phyloP scores from a whole-genome alignment of 805 yeast genomes.

The Debaryomyces tyrocola region DNA sequence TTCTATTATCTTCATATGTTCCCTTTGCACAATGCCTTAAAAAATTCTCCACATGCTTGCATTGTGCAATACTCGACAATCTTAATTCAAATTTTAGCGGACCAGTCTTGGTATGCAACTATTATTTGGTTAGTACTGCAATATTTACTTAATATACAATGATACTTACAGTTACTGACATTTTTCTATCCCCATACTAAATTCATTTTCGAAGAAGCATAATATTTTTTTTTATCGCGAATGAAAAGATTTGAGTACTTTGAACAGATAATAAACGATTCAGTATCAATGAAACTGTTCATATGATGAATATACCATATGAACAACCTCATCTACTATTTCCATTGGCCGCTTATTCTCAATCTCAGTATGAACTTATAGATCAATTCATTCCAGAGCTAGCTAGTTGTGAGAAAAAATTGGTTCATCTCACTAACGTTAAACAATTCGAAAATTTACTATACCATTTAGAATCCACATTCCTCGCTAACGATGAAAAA shows the following conservation, averaged over 20 bases:
- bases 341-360: not conserved
- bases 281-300: too few relatives aligned
- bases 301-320: not conserved
- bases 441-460: conserved; percentile 29
- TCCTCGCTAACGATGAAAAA: conserved; percentile 2
- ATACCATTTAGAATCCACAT: conserved; percentile 21
- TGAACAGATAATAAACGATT: too few relatives aligned
- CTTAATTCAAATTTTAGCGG: conserved; percentile 14
- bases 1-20: conserved; percentile 11
- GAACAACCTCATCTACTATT: not conserved
- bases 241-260: not conserved
- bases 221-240: not conserved
- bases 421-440: conserved; percentile 25
- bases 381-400: conserved; percentile 23
- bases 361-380: conserved; percentile 7
- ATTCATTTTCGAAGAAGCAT: not conserved
- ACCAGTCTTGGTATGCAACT: conserved; percentile 18
- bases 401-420: conserved; percentile 1
- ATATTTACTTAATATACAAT: not conserved
- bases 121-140: not conserved
- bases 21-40: conserved; percentile 23
- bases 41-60: conserved; percentile 17
- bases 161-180: conserved; percentile 8
- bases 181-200: not conserved
- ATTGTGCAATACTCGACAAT: conserved; percentile 5